Evolutionary conservation across 1,284 basidiomycete genomes (phyloP).

Genomic region (Phellopilus nigrolimitatus): DNA sequence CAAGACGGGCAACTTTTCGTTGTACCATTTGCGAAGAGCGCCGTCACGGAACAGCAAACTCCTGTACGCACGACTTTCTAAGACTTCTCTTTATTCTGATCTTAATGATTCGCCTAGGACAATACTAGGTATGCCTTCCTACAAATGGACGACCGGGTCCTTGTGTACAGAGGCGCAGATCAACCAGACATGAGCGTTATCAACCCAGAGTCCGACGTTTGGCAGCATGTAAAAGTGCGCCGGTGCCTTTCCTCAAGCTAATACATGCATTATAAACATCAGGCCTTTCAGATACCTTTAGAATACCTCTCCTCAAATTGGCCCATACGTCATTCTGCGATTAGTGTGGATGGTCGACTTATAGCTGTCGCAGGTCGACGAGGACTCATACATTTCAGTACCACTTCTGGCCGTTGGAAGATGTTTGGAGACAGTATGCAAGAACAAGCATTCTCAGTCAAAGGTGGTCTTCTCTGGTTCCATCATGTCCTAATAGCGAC

Average conservation of each 20-base stretch:
- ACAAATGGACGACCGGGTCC: constrained; percentile 90
- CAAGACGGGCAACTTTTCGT: constrained; percentile 72
- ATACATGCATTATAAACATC: neutral
- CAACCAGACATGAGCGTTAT: constrained; percentile 98
- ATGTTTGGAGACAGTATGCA: constrained; percentile 80
- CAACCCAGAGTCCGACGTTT: constrained; percentile 97
- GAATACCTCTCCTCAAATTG: constrained; percentile 88
- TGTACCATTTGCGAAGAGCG: constrained; percentile 93
- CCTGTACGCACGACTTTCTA: constrained; percentile 51
- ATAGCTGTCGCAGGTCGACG: constrained; percentile 91
- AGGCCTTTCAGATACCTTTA: constrained; percentile 61
- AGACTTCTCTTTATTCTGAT: constrained; percentile 4
- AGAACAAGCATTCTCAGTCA: constrained; percentile 85
- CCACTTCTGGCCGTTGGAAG: constrained; percentile 94
- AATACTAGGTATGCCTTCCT: constrained; percentile 93
- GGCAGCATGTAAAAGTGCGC: constrained; percentile 88
- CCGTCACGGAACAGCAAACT: constrained; percentile 86
- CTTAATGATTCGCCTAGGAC: constrained; percentile 49
- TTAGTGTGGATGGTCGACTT: constrained; percentile 87
- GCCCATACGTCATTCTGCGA: constrained; percentile 91
- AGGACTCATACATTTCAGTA: constrained; percentile 92
- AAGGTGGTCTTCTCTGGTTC: constrained; percentile 95
- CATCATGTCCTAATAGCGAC: constrained; percentile 93
- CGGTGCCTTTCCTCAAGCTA: neutral
- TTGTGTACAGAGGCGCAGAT: constrained; percentile 96